A percentile compares a stretch with the other conserved stretches of the same genome.
Conservation (phyloP, 2,329 filamentous ascomycete species). For the Scleromitrula shiraiana region DNA sequence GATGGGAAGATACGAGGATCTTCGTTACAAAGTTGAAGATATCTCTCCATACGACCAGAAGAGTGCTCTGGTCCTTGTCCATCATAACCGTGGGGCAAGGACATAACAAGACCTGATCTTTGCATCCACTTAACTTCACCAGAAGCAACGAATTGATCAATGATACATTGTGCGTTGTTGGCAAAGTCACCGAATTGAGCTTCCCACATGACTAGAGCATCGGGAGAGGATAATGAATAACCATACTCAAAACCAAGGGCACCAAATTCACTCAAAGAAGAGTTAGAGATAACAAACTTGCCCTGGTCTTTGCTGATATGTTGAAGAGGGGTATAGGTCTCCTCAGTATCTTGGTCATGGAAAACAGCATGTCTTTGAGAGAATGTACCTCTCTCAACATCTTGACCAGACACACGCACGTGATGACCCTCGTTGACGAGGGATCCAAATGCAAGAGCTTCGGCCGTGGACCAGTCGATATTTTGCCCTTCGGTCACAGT, state of each 20-base stretch:
- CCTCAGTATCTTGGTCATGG: conserved; percentile 93
- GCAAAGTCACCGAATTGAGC: conserved; percentile 99
- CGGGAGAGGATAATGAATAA: conserved; percentile 93
- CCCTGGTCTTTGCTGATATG: conserved; percentile 85
- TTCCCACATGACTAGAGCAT: conserved; percentile 98
- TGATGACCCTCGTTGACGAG: conserved; percentile 91
- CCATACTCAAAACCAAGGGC: conserved; percentile 96
- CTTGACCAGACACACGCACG: conserved; percentile 94
- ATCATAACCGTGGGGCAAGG: conserved; percentile 94
- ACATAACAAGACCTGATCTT: conserved; percentile 92
- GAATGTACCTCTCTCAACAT: conserved; percentile 99
- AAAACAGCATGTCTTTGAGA: conserved; percentile 96
- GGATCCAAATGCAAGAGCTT: conserved; percentile 89
- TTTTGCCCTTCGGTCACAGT: conserved; percentile 83
- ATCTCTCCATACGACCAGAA: conserved; percentile 93
- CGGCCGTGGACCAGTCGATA: conserved; percentile 96
- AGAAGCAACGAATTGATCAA: conserved; percentile 97
- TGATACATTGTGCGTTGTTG: conserved; percentile 98
- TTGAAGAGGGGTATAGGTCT: conserved; percentile 87
- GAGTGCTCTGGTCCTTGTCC: conserved; percentile 98
- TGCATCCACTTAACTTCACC: conserved; percentile 99
- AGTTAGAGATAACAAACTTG: conserved; percentile 95
- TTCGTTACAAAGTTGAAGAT: conserved; percentile 94
- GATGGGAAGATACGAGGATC: conserved; percentile 89
- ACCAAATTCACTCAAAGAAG: conserved; percentile 63